Evolutionary conservation across 2,329 filamentous ascomycete species (phyloP), one percentile per base, ranked within the genome.

Genomic region (Hymenotorrendiella dingleyae): DNA sequence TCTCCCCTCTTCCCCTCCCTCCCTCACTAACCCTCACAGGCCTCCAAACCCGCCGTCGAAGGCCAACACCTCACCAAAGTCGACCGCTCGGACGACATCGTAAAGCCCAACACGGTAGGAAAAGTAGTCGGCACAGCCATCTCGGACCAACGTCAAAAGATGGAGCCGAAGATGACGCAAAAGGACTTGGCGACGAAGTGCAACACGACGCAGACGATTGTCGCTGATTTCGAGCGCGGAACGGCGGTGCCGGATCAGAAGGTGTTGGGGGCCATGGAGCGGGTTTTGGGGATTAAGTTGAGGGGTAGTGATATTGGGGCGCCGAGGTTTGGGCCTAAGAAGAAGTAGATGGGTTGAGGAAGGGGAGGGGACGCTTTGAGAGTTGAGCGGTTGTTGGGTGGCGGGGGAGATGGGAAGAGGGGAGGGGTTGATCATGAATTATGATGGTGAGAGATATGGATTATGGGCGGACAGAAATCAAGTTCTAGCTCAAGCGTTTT

Each of bases 61-160:
- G 93, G 93, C 57, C 93, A 98, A 71, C 90, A 87, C 64, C 76
- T 97, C 54, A 97, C 93, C 55, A 96, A 97, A 74, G 90, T 98
- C 67, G 93, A 97, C 75, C 90, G 91, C 56, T 83, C 82, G 64
- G 90, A 97, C 73, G 93, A 96, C 65, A 95, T 96, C 70, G 84
- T 97, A 69, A 95, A 95, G 73, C 90, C 89, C 62, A 94, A 94
- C 72, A 94, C 88, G 35, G 74, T 96, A 46, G 88, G 89, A 63
- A 74, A 76, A 60, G 74, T 78, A 43, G 87, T 97, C 53, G 88
- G 86, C 59, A 80, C 86, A 54, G 86, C 84, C 53, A 96, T 97
- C 70, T 76, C 80, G 60, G 77, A 83, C 60, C 79, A 85, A 43
- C 86, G 93, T 53, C 81, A 80, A 63, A 80, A 84, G 63, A 82